Percentiles rank a stretch among this genome's conserved stretches.
Conservation (phyloP, 768 basidiomycete genomes). For the Rossbeevera mucosa region DNA sequence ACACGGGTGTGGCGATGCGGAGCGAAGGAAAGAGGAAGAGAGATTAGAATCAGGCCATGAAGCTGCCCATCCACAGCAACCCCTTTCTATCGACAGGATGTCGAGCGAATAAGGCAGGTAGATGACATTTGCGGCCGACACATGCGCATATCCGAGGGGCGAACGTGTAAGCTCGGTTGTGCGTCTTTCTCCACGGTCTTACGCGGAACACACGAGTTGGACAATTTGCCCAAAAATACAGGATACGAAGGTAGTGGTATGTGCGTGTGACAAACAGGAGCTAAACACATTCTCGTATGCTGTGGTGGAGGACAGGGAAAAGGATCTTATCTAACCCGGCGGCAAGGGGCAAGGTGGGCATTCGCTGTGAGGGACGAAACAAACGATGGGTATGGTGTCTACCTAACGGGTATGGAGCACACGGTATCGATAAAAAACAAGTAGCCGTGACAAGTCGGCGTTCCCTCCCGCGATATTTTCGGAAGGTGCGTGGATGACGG, state of each 20-base stretch:
- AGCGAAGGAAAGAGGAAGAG: constrained; percentile 11
- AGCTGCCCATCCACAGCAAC: constrained; percentile 13
- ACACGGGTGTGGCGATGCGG: constrained; percentile 7
- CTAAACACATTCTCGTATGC: constrained; percentile 7
- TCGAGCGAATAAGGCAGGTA: constrained; percentile 14
- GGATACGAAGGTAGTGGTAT: not conserved
- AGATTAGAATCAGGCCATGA: constrained; percentile 5
- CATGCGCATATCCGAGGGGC: constrained; percentile 1
- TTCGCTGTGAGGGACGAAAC: not conserved
- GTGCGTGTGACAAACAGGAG: not conserved
- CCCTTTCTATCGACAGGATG: constrained; percentile 16
- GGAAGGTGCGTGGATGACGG: constrained; percentile 4
- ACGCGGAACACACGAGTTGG: constrained; percentile 7
- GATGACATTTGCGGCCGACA: not conserved
- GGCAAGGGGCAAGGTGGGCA: constrained; percentile 2
- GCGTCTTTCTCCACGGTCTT: constrained; percentile 4
- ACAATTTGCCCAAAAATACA: not conserved
- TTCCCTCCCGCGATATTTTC: not conserved
- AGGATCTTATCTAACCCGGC: constrained; percentile 19
- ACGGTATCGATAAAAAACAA: not conserved
- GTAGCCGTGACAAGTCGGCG: constrained; percentile 8
- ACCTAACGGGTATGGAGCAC: not conserved
- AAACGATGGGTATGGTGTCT: not conserved
- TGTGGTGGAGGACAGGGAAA: not conserved
- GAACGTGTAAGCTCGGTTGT: not conserved